Base-by-base conservation (phyloP, 805 yeast genomes). In the Candida krabiensis region DNA sequence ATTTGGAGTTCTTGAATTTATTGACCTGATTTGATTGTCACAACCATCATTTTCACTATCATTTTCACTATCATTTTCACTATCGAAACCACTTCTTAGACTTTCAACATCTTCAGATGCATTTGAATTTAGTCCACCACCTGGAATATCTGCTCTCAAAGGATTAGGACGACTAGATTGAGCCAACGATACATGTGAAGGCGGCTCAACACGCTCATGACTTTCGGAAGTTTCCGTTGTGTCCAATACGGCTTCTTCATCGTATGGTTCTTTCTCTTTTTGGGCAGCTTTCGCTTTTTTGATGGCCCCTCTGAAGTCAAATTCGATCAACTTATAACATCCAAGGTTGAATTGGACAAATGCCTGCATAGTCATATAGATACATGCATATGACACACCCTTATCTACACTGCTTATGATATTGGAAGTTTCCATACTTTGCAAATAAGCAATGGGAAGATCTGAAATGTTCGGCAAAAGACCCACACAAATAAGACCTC, bases 371-470 rank as follows among this genome's bases (percentile, higher is more conserved):
- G 87, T 83, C 30, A 83, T 67, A 50, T 83, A 85, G 23, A 89
- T 81, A 52, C 89, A 83, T 15, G 86, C 83, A 60, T 84, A 86
- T 1, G 96, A 93, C 18, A 84, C 83, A 18, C 96, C 97, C 49
- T 75, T 73, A 37, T 77, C 71, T 25, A 86, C 87, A 12, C 67
- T 52, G 0, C 81, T 66, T 50, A 89, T 81, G 5, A 73, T 65
- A 1, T 77, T 67, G 1, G 88, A 80, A 12, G 76, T 71, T 18
- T 85, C 81, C 53, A 87, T 63, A 2, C 91, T 83, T 52, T 82
- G 87, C 25, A 81, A 58, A 49, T 87, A 88, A 0, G 96, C 95
- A 49, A 87, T 84, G 0, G 96, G 96, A 39, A 87, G 68, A 62
- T 87, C 96, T 12, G 89, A 77, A 30, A 83, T 79, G 54, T 87